A percentile compares a stretch with the other conserved stretches of the same genome.
phyloP scores from a whole-genome alignment of 2,329 filamentous ascomycete genomes.

The Colletotrichum sp. region DNA sequence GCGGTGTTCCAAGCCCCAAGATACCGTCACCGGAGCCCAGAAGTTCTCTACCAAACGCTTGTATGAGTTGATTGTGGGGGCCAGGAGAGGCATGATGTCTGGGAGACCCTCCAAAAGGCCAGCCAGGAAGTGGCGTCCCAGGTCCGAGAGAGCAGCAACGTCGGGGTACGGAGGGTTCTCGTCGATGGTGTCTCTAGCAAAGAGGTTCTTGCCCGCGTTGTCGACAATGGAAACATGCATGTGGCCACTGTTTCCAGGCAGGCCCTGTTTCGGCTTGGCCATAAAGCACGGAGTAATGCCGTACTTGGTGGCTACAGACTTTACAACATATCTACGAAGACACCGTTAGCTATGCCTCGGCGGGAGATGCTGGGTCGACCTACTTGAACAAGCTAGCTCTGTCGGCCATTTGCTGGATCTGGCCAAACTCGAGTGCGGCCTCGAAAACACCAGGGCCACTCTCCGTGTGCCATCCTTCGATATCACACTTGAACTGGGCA shows the following conservation, averaged over 20 bases:
- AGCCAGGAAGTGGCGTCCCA: conserved; percentile 92
- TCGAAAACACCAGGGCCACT: conserved; percentile 94
- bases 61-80: conserved; percentile 96
- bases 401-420: conserved; percentile 90
- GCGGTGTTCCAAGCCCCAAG: conserved; percentile 95
- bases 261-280: conserved; percentile 90
- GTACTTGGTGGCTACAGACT: conserved; percentile 84
- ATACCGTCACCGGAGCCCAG: conserved; percentile 97
- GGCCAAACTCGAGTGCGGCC: conserved; percentile 89
- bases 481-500: conserved; percentile 76
- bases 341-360: not conserved
- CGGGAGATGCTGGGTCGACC: conserved; percentile 23
- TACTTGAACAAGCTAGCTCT: conserved; percentile 90
- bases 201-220: conserved; percentile 80
- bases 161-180: conserved; percentile 75
- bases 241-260: conserved; percentile 95
- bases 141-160: conserved; percentile 79
- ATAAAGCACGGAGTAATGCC: conserved; percentile 98
- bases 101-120: conserved; percentile 88
- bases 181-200: conserved; percentile 72
- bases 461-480: conserved; percentile 97
- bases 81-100: conserved; percentile 93
- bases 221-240: conserved; percentile 93
- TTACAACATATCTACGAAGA: conserved; percentile 74
- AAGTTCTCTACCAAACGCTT: conserved; percentile 98